A percentile compares a stretch with the other conserved stretches of the same genome.
These are phyloP conservation scores for Fusarium sp. DNA, from an alignment of 2,329 filamentous ascomycete species.

Conservation along the genomic window DNA sequence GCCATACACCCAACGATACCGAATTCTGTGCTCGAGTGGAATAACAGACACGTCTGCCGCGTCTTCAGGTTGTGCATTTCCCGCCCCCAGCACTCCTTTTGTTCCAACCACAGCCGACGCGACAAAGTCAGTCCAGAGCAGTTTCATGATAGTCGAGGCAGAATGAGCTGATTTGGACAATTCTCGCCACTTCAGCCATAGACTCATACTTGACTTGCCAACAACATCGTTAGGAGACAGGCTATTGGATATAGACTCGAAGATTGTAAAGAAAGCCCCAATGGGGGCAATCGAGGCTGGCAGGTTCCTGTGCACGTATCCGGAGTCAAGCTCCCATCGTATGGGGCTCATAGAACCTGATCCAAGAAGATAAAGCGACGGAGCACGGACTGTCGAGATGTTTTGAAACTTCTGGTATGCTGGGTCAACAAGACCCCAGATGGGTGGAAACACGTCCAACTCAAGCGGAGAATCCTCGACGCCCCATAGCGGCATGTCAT, in stretches of 20 bases:
- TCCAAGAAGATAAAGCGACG: conserved; percentile 19
- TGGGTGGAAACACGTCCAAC: conserved; percentile 13
- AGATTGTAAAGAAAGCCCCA: conserved; percentile 1
- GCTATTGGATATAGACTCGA: neutral
- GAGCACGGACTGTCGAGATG: conserved; percentile 14
- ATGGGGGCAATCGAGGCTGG: conserved; percentile 11
- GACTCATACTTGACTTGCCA: conserved; percentile 6
- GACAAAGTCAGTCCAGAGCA: conserved; percentile 27
- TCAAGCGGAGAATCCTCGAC: conserved; percentile 41
- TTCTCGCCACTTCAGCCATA: conserved; percentile 16
- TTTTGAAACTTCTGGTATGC: conserved; percentile 25
- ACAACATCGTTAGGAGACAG: neutral
- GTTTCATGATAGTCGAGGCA: conserved; percentile 8
- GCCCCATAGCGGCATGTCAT: conserved; percentile 49
- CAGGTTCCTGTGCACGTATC: neutral
- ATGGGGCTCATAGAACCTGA: neutral
- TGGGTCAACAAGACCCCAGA: conserved; percentile 26
- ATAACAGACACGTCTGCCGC: conserved; percentile 7
- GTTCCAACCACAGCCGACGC: conserved; percentile 31
- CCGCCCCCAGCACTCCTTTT: conserved; percentile 26
- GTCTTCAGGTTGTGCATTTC: conserved; percentile 19
- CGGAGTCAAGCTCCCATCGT: neutral
- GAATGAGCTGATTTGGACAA: conserved; percentile 6
- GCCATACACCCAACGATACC: conserved; percentile 28
- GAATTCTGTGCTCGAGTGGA: conserved; percentile 16